Base-by-base conservation (phyloP, 495 filamentous ascomycete genomes). In the Rhypophila decipiens region DNA sequence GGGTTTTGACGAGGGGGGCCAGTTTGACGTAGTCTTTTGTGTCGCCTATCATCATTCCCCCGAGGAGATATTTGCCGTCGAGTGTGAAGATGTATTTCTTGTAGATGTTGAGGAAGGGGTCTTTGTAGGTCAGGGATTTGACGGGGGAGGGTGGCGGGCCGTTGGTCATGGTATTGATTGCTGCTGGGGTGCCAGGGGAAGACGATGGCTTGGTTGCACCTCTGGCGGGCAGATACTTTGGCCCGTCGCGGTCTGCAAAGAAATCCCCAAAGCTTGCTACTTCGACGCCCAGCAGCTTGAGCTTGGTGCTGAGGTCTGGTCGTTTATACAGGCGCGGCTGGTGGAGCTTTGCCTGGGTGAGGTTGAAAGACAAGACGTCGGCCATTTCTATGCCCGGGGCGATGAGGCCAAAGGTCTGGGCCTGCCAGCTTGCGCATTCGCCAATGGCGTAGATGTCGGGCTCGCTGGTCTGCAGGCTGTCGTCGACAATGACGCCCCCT, bases 21-120 rank as follows among this genome's bases (percentile, higher is more conserved):
- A 97, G 70, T 58, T 95, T 95, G 66, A 96, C 78, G 61, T 96
- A 97, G 65, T 97, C 91, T 49, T 78, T 84, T 0, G 90, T 95
- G 65, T 97, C 91, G 29, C 91, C 91, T 47, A 97, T 95, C 86
- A 97, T 96, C 90, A 97, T 97, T 2, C 91, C 91, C 15, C 91
- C 91, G 5, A 97, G 79, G 2, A 97, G 71, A 62, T 88, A 93
- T 60, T 95, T 95, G 19, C 91, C 91, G 60, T 97, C 91, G 60
- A 84, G 65, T 2, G 90, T 95, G 55, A 96, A 96, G 5, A 97
- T 68, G 64, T 90, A 97, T 65, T 97, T 97, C 67, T 97, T 96
- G 66, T 97, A 97, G 1, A 96, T 80, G n/a, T 88, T 84, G 49
- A 82, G 77, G 61, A 97, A 96, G 0, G 91, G 91, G 65, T 97